Base-by-base conservation (phyloP, 257 asterid species). In the Ocimum tenuiflorum region DNA sequence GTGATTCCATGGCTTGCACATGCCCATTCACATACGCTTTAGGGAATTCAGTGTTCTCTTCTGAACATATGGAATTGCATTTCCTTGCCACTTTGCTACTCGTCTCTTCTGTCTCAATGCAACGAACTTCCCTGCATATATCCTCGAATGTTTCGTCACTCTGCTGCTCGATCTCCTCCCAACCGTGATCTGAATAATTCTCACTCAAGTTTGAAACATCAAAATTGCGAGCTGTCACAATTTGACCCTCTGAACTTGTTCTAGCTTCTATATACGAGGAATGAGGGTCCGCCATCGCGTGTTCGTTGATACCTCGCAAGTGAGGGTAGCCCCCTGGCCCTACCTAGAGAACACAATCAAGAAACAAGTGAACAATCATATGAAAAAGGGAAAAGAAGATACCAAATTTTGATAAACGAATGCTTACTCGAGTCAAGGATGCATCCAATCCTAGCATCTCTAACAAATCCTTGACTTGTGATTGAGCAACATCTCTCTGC, bases 401-500 rank as follows among this genome's bases (percentile, higher is more conserved):
- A 4, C 17, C 8, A 47, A 8, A 11, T 18, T 60, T 60, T 5
- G 23, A 15, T 60, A 55, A 24, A 22, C 22, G 19, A 65, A 57
- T 22, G 14, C 31, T 36, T 82, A 88, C 99, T 88, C 65, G 78
- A 67, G 75, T 60, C 51, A 64, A 14, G 42, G 84, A 70, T 59
- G 17, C 61, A 49, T 83, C 80, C 23, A 85, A 84, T 78, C 86
- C 89, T 8, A 86, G 65, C 76, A 86, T 63, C 47, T 82, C 79
- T 50, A 82, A 65, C 78, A 88, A 73, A 60, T 94, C 95, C 72
- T 73, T 85, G 43, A 86, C 83, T 82, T 85, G 94, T 22, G 96
- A 75, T 80, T 85, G 94, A 66, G 96, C 97, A 17, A 81, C 79
- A 63, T 94, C 96, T 67, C 96, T 71, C 80, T 90, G 95, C 81